Evolutionary conservation across 768 basidiomycete species (phyloP).

Genomic region (Tephrocybe sp.): DNA sequence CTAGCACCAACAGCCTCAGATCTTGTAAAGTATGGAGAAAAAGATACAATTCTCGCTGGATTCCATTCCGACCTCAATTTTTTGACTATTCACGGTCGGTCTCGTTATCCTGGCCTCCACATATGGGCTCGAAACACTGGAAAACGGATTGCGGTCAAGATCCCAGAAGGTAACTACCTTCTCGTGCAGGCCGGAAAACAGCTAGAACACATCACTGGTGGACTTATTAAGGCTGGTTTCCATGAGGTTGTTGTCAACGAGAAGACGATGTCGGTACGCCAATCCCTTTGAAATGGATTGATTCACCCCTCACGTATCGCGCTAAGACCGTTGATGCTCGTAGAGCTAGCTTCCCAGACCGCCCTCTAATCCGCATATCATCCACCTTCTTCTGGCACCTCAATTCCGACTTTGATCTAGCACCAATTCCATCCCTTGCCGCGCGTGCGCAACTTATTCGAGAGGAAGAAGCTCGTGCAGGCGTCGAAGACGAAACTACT

Average conservation of each 20-base stretch:
- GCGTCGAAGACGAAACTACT: conserved; percentile 38
- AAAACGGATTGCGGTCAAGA: conserved; percentile 82
- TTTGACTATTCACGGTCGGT: conserved; percentile 87
- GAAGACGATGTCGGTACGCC: conserved; percentile 64
- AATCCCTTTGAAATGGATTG: neutral
- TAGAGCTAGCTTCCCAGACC: conserved; percentile 54
- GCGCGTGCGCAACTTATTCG: conserved; percentile 44
- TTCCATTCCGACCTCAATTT: conserved; percentile 96
- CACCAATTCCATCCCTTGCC: conserved; percentile 54
- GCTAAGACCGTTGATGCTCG: conserved; percentile 56
- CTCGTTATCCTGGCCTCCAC: conserved; percentile 82
- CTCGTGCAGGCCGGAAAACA: conserved; percentile 97
- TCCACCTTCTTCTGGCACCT: conserved; percentile 97
- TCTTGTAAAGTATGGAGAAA: conserved; percentile 70
- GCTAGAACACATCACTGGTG: conserved; percentile 81
- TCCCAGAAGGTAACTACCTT: conserved; percentile 78
- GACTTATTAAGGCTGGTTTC: conserved; percentile 87
- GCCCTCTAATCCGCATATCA: conserved; percentile 93
- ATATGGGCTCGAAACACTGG: conserved; percentile 96
- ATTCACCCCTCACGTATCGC: neutral
- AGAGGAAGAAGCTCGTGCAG: conserved; percentile 34
- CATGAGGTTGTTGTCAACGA: conserved; percentile 94
- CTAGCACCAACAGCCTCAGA: conserved; percentile 95
- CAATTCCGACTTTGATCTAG: conserved; percentile 79
- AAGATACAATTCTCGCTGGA: conserved; percentile 86